Percentiles rank a stretch among this genome's conserved stretches.
Conservation (phyloP, 208 protist genomes). For the Trypanosoma caninum region DNA sequence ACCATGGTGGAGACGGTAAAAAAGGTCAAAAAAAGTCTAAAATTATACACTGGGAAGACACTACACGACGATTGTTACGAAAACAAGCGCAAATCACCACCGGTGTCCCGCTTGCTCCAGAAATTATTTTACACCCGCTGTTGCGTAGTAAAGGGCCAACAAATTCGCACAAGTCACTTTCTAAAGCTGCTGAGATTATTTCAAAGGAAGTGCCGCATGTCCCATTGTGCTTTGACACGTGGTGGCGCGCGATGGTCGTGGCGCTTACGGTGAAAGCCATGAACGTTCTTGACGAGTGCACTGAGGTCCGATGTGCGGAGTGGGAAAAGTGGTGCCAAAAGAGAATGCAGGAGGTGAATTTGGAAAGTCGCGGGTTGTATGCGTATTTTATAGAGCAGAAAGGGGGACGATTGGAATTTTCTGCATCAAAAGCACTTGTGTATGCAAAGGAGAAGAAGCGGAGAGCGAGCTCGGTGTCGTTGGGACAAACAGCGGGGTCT, state of each 20-base stretch:
- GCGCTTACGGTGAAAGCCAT: slow-evolving; percentile 77
- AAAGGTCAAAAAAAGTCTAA: not conserved
- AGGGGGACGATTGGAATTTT: slow-evolving; percentile 24
- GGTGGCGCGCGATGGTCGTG: slow-evolving; percentile 83
- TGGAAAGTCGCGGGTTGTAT: slow-evolving; percentile 29
- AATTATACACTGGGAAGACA: slow-evolving; percentile 7
- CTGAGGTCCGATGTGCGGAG: slow-evolving; percentile 26
- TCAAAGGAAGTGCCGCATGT: slow-evolving; percentile 29
- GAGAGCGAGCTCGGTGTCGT: not conserved
- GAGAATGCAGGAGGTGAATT: slow-evolving; percentile 29
- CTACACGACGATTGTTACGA: slow-evolving; percentile 33
- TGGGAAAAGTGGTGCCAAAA: slow-evolving; percentile 41
- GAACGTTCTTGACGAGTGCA: slow-evolving; percentile 75
- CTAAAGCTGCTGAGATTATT: slow-evolving; percentile 37
- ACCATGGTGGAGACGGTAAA: not conserved
- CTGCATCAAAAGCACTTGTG: not conserved
- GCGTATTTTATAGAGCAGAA: slow-evolving; percentile 28
- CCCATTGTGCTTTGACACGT: slow-evolving; percentile 82
- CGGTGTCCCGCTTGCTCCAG: slow-evolving; percentile 25
- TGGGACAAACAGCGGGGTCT: not conserved
- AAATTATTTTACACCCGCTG: slow-evolving; percentile 27
- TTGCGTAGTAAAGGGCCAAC: slow-evolving; percentile 26
- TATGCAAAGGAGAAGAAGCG: not conserved
- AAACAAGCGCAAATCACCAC: slow-evolving; percentile 58
- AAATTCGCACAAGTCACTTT: slow-evolving; percentile 44